Evolutionary conservation across 1,284 basidiomycete species (phyloP), one percentile per base, ranked within the genome.

Genomic region (Marasmius fiardii): DNA sequence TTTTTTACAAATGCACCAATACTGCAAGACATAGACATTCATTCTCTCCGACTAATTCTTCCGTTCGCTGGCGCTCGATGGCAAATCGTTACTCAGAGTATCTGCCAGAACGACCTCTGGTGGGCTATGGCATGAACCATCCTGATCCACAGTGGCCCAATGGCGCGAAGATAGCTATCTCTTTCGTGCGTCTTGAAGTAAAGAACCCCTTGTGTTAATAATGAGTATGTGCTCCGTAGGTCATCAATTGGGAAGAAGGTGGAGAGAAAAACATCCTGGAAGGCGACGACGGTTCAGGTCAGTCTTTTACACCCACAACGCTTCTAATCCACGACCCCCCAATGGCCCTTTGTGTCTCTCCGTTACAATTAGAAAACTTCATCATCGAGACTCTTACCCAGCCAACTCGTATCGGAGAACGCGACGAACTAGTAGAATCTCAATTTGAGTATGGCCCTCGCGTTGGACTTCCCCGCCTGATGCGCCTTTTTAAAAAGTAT

Each of bases 401-500:
- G 33, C 52, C 52, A 14, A 44, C 52, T 44, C 39, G 52, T n/a
- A 53, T 53, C 26, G 52, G 52, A 16, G 52, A 41, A 33, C 34
- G 51, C 26, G 51, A 52, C 18, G 51, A 52, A 4, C 18, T 52
- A 18, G 39, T 39, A 4, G 51, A 52, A 18, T 52, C 51, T 2
- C 34, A 52, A 24, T 52, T 52, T 24, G 51, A 52, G 33, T 52
- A 52, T 20, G 51, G 51, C 7, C 21, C 34, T 1, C 34, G 51
- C 11, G 35, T 39, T 39, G 51, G 51, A 14, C 18, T 52, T 14
- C 51, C 51, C 10, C 51, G 51, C 3, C 21, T 52, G 18, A 39
- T 52, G 35, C 52, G 41, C 21, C 52, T 53, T n/a, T 53, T 53
- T n/a, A 53, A 53, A 28, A 53, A 44, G 34, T 53, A 53, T 33